Evolutionary conservation across 495 filamentous ascomycete species (phyloP).

Genomic region (Trichoderma parareesei): DNA sequence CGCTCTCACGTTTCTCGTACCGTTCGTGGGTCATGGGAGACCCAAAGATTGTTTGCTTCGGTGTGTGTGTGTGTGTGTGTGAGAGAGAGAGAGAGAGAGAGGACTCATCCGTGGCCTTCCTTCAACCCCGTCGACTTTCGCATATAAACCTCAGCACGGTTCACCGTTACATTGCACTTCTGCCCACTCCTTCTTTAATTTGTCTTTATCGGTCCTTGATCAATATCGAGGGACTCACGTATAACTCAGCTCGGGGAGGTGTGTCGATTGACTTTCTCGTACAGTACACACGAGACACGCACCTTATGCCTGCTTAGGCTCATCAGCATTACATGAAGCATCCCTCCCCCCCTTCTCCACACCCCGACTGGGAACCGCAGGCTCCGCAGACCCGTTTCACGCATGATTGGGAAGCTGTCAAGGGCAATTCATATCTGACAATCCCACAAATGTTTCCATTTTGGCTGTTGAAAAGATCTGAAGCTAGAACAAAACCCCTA

Average conservation of each 20-base stretch:
- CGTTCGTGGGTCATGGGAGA: neutral
- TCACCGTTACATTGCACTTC: neutral
- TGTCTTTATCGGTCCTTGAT: neutral
- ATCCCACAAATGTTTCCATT: neutral
- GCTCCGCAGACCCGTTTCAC: too few relatives aligned
- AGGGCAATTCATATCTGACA: neutral
- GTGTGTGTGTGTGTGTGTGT: too few relatives aligned
- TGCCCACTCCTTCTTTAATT: neutral
- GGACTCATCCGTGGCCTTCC: neutral
- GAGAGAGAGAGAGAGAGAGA: neutral
- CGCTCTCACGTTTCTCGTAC: neutral
- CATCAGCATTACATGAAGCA: too few relatives aligned
- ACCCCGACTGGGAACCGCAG: too few relatives aligned
- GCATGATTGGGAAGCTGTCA: too few relatives aligned
- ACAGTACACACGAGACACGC: neutral
- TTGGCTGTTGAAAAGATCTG: slow-evolving; percentile 2
- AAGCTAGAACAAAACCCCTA: neutral
- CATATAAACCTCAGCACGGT: neutral
- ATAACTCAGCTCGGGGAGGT: neutral
- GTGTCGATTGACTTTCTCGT: neutral
- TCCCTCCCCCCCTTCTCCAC: too few relatives aligned
- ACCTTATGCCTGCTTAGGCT: too few relatives aligned
- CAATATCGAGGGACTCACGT: neutral
- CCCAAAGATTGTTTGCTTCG: neutral
- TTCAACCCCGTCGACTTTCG: neutral